phyloP scores from a whole-genome alignment of 305 asterid species.

The Nicotiana rustica region DNA sequence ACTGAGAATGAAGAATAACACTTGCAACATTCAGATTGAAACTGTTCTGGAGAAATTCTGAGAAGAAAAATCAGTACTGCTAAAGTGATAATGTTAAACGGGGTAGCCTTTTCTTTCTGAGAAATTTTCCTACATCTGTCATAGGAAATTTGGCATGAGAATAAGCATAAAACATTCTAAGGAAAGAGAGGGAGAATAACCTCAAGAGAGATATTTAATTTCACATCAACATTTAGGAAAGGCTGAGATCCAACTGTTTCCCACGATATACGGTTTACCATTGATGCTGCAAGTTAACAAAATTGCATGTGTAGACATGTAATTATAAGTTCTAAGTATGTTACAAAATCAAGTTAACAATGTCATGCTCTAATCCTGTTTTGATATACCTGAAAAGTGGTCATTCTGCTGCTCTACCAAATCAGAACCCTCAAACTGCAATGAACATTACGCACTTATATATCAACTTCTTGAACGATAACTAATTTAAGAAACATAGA shows the following conservation, averaged over 20 bases:
- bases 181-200: conserved; percentile 45
- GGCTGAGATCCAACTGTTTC: conserved; percentile 57
- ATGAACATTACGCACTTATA: conserved; percentile 1
- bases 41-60: background rate
- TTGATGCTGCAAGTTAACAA: conserved; percentile 64
- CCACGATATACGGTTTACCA: conserved; percentile 82
- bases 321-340: background rate
- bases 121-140: background rate
- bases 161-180: background rate
- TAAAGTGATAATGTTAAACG: background rate
- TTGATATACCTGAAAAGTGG: conserved; percentile 68
- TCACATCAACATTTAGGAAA: conserved; percentile 71
- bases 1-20: background rate
- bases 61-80: background rate
- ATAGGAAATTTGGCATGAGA: background rate
- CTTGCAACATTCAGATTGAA: background rate
- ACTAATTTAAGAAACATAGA: background rate
- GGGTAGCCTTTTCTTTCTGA: background rate
- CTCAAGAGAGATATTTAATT: conserved; percentile 69
- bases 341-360: background rate
- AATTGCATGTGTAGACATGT: conserved; percentile 24
- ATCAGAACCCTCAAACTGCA: conserved; percentile 88
- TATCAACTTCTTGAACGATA: background rate
- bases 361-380: background rate
- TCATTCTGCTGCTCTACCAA: conserved; percentile 74